Evolutionary conservation across 1,284 basidiomycete genomes (phyloP).

Genomic region (Cutaneotrichosporon sp.): DNA sequence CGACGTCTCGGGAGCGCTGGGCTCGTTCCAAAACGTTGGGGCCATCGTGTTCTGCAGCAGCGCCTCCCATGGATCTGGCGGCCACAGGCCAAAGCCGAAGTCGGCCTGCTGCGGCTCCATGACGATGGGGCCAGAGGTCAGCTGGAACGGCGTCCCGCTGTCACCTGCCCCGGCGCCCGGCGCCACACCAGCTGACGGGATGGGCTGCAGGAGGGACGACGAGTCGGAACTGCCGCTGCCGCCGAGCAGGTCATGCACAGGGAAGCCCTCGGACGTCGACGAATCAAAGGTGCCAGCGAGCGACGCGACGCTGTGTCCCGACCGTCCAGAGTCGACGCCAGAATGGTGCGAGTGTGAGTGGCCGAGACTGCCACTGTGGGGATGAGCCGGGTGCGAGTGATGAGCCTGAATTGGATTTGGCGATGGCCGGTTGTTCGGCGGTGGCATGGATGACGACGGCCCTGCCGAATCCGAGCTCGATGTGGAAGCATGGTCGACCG

Average conservation of each 20-base stretch:
- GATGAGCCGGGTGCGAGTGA: background rate
- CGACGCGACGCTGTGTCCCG: background rate
- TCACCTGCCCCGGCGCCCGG: background rate
- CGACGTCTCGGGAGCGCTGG: slow-evolving; percentile 2
- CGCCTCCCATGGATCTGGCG: slow-evolving; percentile 28
- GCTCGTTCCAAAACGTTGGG: slow-evolving; percentile 18
- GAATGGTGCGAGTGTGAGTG: background rate
- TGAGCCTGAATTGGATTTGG: background rate
- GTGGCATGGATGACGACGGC: slow-evolving; percentile 1
- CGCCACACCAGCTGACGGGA: background rate
- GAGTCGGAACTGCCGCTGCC: background rate
- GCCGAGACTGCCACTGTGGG: background rate
- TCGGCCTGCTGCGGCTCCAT: slow-evolving; percentile 16
- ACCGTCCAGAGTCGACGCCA: background rate
- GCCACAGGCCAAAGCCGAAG: slow-evolving; percentile 24
- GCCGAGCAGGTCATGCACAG: background rate
- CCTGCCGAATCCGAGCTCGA: slow-evolving; percentile 4
- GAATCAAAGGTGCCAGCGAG: background rate
- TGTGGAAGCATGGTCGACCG: slow-evolving; percentile 1
- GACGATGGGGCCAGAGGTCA: slow-evolving; percentile 4
- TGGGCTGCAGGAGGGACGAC: background rate
- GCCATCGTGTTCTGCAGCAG: slow-evolving; percentile 24
- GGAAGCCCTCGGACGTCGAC: background rate
- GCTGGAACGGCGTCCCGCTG: background rate
- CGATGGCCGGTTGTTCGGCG: background rate